Percentiles rank a stretch among this genome's conserved stretches.
Conservation (phyloP, 108 stramenopile species). For the Nitzschia inconspicua region DNA sequence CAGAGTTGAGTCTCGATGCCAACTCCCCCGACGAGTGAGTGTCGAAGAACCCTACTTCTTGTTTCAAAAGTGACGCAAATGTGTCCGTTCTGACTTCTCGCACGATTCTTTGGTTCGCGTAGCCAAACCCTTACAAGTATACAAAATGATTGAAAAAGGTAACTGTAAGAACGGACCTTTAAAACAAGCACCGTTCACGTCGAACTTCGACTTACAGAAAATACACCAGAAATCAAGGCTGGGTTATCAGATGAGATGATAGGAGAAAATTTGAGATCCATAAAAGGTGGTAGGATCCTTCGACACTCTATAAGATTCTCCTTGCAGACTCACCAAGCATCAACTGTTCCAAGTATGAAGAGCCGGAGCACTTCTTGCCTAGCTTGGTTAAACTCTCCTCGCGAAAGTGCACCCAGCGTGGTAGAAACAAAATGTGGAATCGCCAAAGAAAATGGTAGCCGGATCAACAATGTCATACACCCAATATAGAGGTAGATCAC, state of each 20-base stretch:
- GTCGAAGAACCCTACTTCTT: constrained; percentile 86
- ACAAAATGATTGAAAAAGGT: no score
- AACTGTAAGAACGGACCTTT: no score
- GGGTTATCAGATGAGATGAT: no score
- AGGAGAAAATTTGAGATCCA: background rate
- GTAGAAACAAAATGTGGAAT: constrained; percentile 88
- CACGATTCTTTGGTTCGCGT: constrained; percentile 83
- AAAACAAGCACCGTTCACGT: constrained; percentile 40
- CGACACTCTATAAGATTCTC: no score
- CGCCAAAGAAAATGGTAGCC: constrained; percentile 80
- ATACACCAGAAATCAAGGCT: constrained; percentile 92
- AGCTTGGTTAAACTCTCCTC: constrained; percentile 61
- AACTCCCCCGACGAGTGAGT: constrained; percentile 67
- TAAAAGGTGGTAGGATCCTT: constrained; percentile 3
- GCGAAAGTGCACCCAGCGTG: constrained; percentile 63
- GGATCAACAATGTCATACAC: constrained; percentile 73
- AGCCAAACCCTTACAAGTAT: constrained; percentile 65
- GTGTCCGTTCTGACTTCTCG: constrained; percentile 71
- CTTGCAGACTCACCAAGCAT: constrained; percentile 60
- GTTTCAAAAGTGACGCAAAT: constrained; percentile 60
- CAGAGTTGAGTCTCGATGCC: constrained; percentile 77
- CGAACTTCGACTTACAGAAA: constrained; percentile 36
- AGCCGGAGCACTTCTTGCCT: constrained; percentile 67
- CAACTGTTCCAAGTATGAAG: constrained; percentile 75
- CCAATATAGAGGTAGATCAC: constrained; percentile 75